These are phyloP conservation scores for Wickerhamomyces silvicola DNA, from an alignment of 805 yeast genomes.

Conservation along the genomic window DNA sequence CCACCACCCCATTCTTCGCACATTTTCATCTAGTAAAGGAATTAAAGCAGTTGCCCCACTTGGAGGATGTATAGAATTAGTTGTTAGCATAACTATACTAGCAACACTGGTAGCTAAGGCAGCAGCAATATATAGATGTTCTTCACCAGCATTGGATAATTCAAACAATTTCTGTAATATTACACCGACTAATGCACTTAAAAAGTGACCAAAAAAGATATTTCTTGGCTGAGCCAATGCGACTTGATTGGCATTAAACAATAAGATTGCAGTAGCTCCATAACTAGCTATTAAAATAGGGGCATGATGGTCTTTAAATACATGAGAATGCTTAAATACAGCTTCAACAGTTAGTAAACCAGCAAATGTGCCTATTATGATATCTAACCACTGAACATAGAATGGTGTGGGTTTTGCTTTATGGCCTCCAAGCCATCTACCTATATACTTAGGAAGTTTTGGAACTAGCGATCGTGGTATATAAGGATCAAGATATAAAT, in stretches of 20 bases:
- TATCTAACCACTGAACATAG: constrained; percentile 39
- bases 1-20: constrained; percentile 58
- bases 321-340: constrained; percentile 32
- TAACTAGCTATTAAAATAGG: constrained; percentile 48
- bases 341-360: constrained; percentile 42
- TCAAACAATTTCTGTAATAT: constrained; percentile 48
- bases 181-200: constrained; percentile 47
- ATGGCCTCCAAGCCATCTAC: constrained; percentile 34
- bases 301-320: constrained; percentile 33
- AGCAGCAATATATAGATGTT: constrained; percentile 50
- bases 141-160: constrained; percentile 34
- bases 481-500: constrained; percentile 12
- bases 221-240: constrained; percentile 66
- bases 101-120: constrained; percentile 51
- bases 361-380: constrained; percentile 37
- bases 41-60: constrained; percentile 65
- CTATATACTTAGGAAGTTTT: constrained; percentile 29
- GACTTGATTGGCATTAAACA: constrained; percentile 46
- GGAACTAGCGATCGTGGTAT: constrained; percentile 20
- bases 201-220: constrained; percentile 48
- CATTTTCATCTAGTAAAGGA: constrained; percentile 41
- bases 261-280: constrained; percentile 58
- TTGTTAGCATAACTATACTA: constrained; percentile 45
- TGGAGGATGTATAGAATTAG: constrained; percentile 63
- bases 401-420: constrained; percentile 25